Conservation (phyloP, 352 stramenopile species). For the Globisporangium mamillatum region DNA sequence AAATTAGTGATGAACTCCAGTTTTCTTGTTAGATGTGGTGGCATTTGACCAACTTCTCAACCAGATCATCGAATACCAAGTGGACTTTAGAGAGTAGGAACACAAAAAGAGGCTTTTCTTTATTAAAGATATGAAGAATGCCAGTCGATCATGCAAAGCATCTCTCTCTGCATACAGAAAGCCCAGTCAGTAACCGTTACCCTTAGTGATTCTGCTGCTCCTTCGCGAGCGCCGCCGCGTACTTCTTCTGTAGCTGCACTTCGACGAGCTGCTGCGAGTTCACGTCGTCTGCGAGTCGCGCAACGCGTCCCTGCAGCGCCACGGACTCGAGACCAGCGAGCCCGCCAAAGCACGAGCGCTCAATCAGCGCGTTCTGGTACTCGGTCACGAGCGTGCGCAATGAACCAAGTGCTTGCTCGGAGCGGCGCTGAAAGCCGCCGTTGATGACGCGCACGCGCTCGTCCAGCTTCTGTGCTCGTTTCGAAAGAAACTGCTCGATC, state of each 20-base stretch:
- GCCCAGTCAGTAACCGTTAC: no score
- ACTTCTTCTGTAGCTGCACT: conserved; percentile 79
- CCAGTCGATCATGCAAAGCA: neutral
- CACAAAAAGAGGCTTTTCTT: neutral
- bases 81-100: neutral
- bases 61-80: neutral
- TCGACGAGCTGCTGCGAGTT: conserved; percentile 74
- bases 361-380: conserved; percentile 60
- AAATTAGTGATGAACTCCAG: conserved; percentile 8
- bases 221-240: conserved; percentile 34
- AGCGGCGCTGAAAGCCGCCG: conserved; percentile 53
- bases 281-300: conserved; percentile 63
- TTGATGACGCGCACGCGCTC: conserved; percentile 65
- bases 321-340: conserved; percentile 49
- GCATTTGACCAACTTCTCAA: neutral
- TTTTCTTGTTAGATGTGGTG: neutral
- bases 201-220: conserved; percentile 12
- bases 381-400: conserved; percentile 38
- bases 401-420: conserved; percentile 31
- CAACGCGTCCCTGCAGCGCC: conserved; percentile 63
- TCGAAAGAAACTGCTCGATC: conserved; percentile 48
- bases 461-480: conserved; percentile 73
- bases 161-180: neutral
- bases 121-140: conserved; percentile 3
- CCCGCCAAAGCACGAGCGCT: conserved; percentile 64